These are phyloP conservation scores for Sphagnurus paluster DNA, from an alignment of 1,284 basidiomycete species.

Conservation along the genomic window DNA sequence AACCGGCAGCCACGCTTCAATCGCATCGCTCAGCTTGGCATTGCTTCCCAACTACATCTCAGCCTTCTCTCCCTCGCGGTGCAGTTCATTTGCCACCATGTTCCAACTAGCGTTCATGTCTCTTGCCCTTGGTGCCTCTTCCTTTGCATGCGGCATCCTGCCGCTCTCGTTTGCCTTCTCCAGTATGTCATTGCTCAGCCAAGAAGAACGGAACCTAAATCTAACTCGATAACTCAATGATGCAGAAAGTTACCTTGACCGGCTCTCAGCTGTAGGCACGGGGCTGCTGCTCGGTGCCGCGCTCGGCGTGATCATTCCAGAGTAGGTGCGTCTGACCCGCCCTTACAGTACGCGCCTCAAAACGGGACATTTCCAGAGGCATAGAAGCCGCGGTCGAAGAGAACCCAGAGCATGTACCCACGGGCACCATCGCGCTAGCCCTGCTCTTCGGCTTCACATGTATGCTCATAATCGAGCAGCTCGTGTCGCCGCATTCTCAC, in stretches of 20 bases:
- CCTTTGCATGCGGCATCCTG: slow-evolving; percentile 71
- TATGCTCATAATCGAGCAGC: slow-evolving; percentile 80
- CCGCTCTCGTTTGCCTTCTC: slow-evolving; percentile 76
- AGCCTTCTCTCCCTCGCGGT: no score
- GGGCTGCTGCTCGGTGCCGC: slow-evolving; percentile 90
- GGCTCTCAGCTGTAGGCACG: slow-evolving; percentile 70
- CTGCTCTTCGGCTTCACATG: slow-evolving; percentile 81
- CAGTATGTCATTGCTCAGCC: slow-evolving; percentile 50
- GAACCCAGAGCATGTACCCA: slow-evolving; percentile 41
- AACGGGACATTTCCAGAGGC: slow-evolving; percentile 44
- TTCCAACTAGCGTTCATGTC: slow-evolving; percentile 61
- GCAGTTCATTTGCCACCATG: no score
- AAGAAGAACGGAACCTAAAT: not conserved
- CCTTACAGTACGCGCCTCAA: not conserved
- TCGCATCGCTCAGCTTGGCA: no score
- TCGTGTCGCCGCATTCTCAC: slow-evolving; percentile 47
- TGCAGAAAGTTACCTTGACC: slow-evolving; percentile 60
- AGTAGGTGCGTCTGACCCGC: slow-evolving; percentile 56
- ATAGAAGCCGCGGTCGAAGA: slow-evolving; percentile 53
- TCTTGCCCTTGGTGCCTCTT: slow-evolving; percentile 67
- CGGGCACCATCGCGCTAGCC: slow-evolving; percentile 65
- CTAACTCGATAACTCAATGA: not conserved
- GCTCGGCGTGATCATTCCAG: slow-evolving; percentile 88
- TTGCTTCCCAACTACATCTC: no score
- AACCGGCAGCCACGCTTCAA: no score